Evolutionary conservation across 495 filamentous ascomycete genomes (phyloP), one percentile per base, ranked within the genome.

Genomic region (Penicillium silybi): DNA sequence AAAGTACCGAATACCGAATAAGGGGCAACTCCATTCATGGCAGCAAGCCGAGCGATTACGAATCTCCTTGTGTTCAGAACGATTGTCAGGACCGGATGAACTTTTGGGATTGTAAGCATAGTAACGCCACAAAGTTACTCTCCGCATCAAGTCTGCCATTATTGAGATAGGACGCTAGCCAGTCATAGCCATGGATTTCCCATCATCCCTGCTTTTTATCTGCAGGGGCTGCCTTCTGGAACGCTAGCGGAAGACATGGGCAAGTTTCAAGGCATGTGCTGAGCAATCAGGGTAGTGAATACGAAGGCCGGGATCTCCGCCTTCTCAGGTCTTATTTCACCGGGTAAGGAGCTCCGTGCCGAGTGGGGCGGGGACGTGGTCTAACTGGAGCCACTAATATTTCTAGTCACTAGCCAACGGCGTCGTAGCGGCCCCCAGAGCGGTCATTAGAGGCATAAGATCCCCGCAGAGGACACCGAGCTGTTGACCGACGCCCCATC

Each of bases 171-270:
- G 4, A 4, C 10, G 29, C 29, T 10, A 4, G 11, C 48, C 54
- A 52, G 20, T 56, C 38, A 48, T 10, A 32, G 11, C 10, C 29
- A 1, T 32, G 10, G 29, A 32, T 32, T n/a, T n/a, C 11, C 29
- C 5, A 20, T 32, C 42, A 43, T 19, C 44, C 39, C 34, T 37
- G 44, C 20, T 23, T 22, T 39, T 22, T 27, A 10, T 22, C 42
- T 52, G 52, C 55, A 62, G 59, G 59, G 59, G 58, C 32, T 41
- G 19, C 41, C 43, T 64, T 58, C 48, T 59, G 55, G 55, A 57
- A 57, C 49, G 42, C 44, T 52, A 62, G 50, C 29, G 46, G 47
- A 50, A 60, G 45, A 53, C 44, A 48, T 52, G 44, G 48, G 32
- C 34, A 46, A 27, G 23, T 41, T 52, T 52, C 27, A 34, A 44